These are phyloP conservation scores for Psidium friedrichsthalianum DNA, from an alignment of 345 rosid species.

Conservation along the genomic window DNA sequence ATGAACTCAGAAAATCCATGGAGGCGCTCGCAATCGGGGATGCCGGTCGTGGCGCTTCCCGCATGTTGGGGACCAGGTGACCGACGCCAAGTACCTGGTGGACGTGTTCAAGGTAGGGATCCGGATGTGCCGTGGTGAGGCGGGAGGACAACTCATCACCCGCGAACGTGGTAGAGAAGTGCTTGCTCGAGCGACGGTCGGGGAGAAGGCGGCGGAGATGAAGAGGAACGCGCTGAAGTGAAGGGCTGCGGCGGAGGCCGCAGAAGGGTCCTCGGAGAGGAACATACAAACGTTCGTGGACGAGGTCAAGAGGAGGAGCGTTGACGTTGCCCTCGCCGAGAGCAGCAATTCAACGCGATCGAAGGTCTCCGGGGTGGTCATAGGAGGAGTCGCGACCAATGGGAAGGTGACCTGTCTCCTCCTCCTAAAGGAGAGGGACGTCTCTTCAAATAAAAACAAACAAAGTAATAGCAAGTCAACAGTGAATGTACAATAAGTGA, in stretches of 20 bases:
- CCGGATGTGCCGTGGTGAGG: constrained; percentile 58
- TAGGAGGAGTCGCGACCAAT: background rate
- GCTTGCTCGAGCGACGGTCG: constrained; percentile 41
- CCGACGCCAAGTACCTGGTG: constrained; percentile 52
- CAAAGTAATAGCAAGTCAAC: no score
- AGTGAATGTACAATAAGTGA: background rate
- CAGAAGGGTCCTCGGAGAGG: constrained; percentile 65
- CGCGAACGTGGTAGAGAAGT: constrained; percentile 62
- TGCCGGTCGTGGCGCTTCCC: constrained; percentile 65
- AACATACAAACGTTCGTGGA: constrained; percentile 60
- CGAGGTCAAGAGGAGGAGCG: constrained; percentile 27
- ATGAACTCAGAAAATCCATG: no score
- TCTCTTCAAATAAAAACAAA: no score
- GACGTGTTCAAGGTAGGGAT: constrained; percentile 57
- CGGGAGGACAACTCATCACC: constrained; percentile 39
- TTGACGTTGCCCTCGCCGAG: background rate
- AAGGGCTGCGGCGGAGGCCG: constrained; percentile 58
- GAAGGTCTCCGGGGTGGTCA: background rate
- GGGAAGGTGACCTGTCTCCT: background rate
- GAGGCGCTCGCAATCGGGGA: constrained; percentile 56
- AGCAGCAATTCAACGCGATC: background rate
- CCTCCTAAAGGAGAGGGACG: background rate
- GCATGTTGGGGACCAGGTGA: constrained; percentile 82
- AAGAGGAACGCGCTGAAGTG: constrained; percentile 52
- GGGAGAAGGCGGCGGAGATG: constrained; percentile 42